phyloP scores from a whole-genome alignment of 352 stramenopile genomes.

The Globisporangium spinosum region DNA sequence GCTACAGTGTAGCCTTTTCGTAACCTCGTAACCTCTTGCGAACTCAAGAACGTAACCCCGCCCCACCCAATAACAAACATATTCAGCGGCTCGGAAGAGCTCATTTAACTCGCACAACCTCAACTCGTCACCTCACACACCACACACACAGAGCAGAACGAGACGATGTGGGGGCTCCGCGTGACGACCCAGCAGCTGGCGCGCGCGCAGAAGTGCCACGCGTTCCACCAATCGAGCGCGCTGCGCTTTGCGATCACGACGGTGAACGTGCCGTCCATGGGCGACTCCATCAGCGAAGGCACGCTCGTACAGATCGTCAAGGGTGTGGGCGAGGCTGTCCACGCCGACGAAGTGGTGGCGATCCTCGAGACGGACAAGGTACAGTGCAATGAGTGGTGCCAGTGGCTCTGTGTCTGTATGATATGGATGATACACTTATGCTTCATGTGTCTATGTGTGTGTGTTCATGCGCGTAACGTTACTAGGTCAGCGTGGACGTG shows the following conservation, averaged over 20 bases:
- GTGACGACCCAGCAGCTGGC: slow-evolving; percentile 12
- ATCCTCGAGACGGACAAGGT: slow-evolving; percentile 99
- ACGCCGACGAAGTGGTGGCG: slow-evolving; percentile 96
- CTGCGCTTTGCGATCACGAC: slow-evolving; percentile 50
- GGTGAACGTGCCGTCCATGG: slow-evolving; percentile 87
- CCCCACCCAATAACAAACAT: neutral
- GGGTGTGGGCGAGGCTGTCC: slow-evolving; percentile 88
- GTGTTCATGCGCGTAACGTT: neutral
- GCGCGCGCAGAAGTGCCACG: slow-evolving; percentile 17
- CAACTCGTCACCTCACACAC: neutral
- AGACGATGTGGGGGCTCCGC: slow-evolving; percentile 21
- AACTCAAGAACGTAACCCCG: neutral
- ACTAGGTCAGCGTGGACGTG: slow-evolving; percentile 87
- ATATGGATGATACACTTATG: neutral
- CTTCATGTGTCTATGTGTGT: neutral
- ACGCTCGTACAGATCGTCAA: slow-evolving; percentile 96
- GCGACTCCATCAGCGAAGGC: slow-evolving; percentile 97
- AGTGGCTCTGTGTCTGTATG: neutral
- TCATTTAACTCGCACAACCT: slow-evolving; percentile 10
- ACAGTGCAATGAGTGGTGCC: slow-evolving; percentile 41
- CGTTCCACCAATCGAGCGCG: slow-evolving; percentile 44
- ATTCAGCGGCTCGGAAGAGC: slow-evolving; percentile 10
- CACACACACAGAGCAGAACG: neutral
- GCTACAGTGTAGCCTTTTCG: neutral
- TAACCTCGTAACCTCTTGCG: neutral